Evolutionary conservation across 148 eudicot species (phyloP).

Genomic region (Pouteria glomerata): DNA sequence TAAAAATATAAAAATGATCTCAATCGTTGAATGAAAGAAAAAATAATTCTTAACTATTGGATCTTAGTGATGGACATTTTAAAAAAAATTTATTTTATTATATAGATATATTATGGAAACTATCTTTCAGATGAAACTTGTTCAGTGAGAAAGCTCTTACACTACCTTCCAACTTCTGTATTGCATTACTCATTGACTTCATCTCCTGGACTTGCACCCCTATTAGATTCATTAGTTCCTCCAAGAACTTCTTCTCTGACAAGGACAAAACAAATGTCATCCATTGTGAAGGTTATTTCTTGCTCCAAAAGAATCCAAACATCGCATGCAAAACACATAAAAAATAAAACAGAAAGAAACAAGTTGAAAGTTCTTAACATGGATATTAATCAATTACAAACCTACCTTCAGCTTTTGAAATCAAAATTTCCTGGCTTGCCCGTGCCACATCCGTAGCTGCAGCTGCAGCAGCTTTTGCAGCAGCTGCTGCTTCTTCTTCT

Average conservation of each 20-base stretch:
- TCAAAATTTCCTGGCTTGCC: slow-evolving; percentile 78
- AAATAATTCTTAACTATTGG: too few species aligned
- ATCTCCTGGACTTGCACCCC: slow-evolving; percentile 75
- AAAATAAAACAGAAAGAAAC: background rate
- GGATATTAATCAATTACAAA: background rate
- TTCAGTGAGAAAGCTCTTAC: slow-evolving; percentile 1
- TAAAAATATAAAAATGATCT: too few species aligned
- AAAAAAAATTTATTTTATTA: too few species aligned
- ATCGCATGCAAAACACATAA: background rate
- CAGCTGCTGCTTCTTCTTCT: slow-evolving; percentile 85
- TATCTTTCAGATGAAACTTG: background rate
- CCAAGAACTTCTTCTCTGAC: slow-evolving; percentile 35
- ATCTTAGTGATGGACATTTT: too few species aligned
- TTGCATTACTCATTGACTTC: slow-evolving; percentile 63
- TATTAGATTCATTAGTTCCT: slow-evolving; percentile 63
- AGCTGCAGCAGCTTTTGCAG: slow-evolving; percentile 88
- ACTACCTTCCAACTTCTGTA: slow-evolving; percentile 69
- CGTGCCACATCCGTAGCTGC: slow-evolving; percentile 90
- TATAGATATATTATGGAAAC: too few species aligned
- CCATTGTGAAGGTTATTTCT: background rate
- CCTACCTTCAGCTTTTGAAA: slow-evolving; percentile 65
- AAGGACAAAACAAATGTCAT: slow-evolving; percentile 3
- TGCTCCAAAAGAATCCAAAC: background rate
- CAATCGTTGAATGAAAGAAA: too few species aligned
- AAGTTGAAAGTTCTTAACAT: slow-evolving; percentile 1